Base-by-base conservation (phyloP, 345 rosid genomes). In the Salix purpurea region DNA sequence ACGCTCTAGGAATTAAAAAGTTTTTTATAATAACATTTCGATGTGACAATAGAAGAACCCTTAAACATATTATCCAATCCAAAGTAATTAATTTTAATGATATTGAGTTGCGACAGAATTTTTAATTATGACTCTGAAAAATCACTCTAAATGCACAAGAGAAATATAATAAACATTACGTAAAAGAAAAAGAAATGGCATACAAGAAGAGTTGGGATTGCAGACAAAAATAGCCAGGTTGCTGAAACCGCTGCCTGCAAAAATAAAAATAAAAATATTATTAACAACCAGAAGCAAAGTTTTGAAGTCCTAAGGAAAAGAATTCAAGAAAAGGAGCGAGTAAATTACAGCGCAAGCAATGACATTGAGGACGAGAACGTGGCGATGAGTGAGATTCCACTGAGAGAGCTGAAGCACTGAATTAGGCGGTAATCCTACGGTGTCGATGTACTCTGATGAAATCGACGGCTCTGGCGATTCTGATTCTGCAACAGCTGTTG, bases 161-260 rank as follows among this genome's bases (percentile, higher is more conserved):
- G 15, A 46, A 14, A 46, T 2, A 46, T 3, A 46, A 46, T 12
- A 13, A 13, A 2, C 16, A 14, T 3, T 46, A 12, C 0, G 18
- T 40, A 46, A 46, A 14, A 46, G 50, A 46, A 44, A 15, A 40
- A 21, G 58, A 36, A 61, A 18, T 72, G 32, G 62, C 86, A 37
- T 73, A 95, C 99, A 90, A 93, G 78, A 69, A 95, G 91, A 28
- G 99, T 71, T 7, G 99, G 97, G 69, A 95, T 95, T 18, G 96
- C 99, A 61, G 99, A 92, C 61, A 87, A 75, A 71, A 93, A 91
- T 5, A 95, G 90, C 93, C 94, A 93, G 12, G 92, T 88, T 7
- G 97, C 92, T 18, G 96, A 93, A 74, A 91, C 74, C 13, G 97
- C 97, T 9, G 83, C 85, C 99, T 92, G 84, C 83, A 83, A 80